phyloP scores from a whole-genome alignment of 495 filamentous ascomycete genomes.

The Aspergillus sclerotiicarbonarius region DNA sequence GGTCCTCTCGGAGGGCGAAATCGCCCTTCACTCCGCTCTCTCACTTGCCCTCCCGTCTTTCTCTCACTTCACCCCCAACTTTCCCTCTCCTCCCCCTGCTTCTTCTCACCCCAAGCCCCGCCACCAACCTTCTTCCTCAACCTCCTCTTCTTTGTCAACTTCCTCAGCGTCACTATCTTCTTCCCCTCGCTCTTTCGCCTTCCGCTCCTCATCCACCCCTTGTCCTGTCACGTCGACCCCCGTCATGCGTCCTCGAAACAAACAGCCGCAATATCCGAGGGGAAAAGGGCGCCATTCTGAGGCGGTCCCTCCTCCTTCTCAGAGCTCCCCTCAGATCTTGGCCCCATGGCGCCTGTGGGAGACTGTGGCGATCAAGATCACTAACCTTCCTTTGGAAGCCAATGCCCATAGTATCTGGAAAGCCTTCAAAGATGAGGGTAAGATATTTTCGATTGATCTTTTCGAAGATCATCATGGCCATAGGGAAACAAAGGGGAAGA shows the following conservation, averaged over 20 bases:
- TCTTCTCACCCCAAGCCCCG: neutral
- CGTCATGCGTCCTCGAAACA: neutral
- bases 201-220: neutral
- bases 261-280: no score
- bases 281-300: neutral
- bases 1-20: no score
- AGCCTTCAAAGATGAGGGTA: slow-evolving; percentile 40
- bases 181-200: neutral
- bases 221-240: neutral
- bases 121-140: neutral
- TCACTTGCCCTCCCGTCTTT: neutral
- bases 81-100: no score
- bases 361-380: slow-evolving; percentile 36
- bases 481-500: slow-evolving; percentile 25
- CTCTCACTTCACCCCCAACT: neutral
- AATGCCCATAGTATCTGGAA: slow-evolving; percentile 37
- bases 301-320: neutral
- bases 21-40: no score
- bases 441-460: slow-evolving; percentile 43
- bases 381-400: slow-evolving; percentile 29
- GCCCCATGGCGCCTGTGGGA: slow-evolving; percentile 40
- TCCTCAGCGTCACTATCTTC: neutral
- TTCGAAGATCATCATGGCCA: slow-evolving; percentile 35
- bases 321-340: slow-evolving; percentile 6
- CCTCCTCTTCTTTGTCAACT: neutral